Percentiles rank a stretch among this genome's conserved stretches.
Evolutionary conservation across 176 grass and related monocot species (phyloP).

Genomic region (Triticum timopheevii): DNA sequence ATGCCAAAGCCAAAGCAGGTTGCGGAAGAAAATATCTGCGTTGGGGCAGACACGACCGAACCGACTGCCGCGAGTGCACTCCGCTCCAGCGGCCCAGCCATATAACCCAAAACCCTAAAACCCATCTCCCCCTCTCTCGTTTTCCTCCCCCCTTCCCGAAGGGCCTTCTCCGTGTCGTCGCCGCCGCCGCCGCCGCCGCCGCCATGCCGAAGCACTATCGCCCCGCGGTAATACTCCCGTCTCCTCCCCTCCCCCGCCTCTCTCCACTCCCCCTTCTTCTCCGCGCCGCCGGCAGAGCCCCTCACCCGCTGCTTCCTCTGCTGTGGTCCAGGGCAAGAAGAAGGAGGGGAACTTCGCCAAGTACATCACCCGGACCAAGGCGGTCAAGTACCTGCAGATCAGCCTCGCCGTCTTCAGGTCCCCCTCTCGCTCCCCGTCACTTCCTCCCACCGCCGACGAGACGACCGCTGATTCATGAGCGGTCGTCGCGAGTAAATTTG

Average conservation of each 20-base stretch:
- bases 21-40: too few relatives aligned
- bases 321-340: slow-evolving; percentile 71
- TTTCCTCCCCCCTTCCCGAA: background rate
- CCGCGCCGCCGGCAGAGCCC: background rate
- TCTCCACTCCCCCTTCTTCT: too few relatives aligned
- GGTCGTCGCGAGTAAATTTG: background rate
- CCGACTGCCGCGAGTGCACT: background rate
- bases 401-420: slow-evolving; percentile 79
- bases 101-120: slow-evolving; percentile 54
- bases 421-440: background rate
- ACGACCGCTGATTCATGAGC: background rate
- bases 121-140: background rate
- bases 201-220: slow-evolving; percentile 78
- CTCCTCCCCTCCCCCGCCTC: background rate
- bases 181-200: too few relatives aligned
- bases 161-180: too few relatives aligned
- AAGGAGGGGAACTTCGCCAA: slow-evolving; percentile 96
- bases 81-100: background rate
- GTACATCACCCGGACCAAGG: slow-evolving; percentile 95
- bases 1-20: too few relatives aligned
- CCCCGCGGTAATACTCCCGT: slow-evolving; percentile 49
- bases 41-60: too few relatives aligned
- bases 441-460: background rate
- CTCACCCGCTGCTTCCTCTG: background rate
- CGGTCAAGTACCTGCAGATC: slow-evolving; percentile 77